Base-by-base conservation (phyloP, 148 eudicot genomes). In the Camellia sinensis region DNA sequence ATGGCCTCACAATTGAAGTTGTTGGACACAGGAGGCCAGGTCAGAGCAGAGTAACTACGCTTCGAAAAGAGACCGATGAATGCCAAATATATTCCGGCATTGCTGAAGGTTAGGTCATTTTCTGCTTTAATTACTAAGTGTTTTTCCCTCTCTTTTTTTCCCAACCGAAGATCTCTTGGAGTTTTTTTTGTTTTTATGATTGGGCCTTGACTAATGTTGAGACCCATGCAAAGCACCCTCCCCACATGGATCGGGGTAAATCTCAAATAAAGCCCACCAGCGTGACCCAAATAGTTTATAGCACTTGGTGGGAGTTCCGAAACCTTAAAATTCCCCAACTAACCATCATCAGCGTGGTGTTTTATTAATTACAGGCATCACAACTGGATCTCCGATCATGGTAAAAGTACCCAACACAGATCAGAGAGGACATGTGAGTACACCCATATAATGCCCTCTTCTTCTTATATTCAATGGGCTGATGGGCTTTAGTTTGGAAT, bases 1-100 rank as follows among this genome's bases (percentile, higher is more conserved):
- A 29, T 29, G 37, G 37, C 37, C 1, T 29, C 37, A 66, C 50
- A 45, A 15, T 67, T 68, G 6, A 60, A 18, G 46, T 74, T 85
- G 57, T 79, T 87, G 48, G 57, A 67, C 83, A 29, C 86, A 93
- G 99, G 97, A 91, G 94, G 87, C 99, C 99, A 81, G 99, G 99
- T 54, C 99, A 96, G 83, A 96, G 99, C 84, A 87, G 99, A 76
- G 94, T 96, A 60, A 96, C 97, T 73, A 96, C 99, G 29, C 99
- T 98, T 62, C 90, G 99, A 81, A 93, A 96, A 82, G 99, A 96
- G 90, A 96, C 99, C 3, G 99, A 96, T 86, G 91, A 97, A 40
- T 94, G 98, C 87, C 70, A 54, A 79, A 96, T 96, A 78, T 83
- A 85, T 81, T 96, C 99, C 0, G 99, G 99, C 44, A 74, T 87